Evolutionary conservation across 345 rosid species (phyloP).

Genomic region (Viola odorata): DNA sequence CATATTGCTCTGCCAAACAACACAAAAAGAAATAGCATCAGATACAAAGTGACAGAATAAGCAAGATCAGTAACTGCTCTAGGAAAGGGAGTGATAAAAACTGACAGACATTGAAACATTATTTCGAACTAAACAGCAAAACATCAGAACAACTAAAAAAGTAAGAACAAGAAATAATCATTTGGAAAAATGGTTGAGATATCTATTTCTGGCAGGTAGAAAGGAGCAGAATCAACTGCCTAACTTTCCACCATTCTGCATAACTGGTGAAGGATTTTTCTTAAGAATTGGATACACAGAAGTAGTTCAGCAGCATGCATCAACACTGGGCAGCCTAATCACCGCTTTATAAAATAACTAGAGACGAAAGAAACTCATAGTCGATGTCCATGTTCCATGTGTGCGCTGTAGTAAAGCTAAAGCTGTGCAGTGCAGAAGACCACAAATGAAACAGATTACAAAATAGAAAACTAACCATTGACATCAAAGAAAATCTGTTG

Average conservation of each 20-base stretch:
- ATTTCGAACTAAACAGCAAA: too few relatives aligned
- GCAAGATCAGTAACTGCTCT: not conserved
- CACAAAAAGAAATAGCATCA: slow-evolving; percentile 10
- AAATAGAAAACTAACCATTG: slow-evolving; percentile 54
- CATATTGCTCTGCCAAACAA: slow-evolving; percentile 70
- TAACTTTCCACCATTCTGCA: not conserved
- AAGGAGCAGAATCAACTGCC: not conserved
- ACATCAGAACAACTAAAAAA: too few relatives aligned
- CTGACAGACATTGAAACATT: too few relatives aligned
- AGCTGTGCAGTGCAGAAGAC: not conserved
- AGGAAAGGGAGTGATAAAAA: not conserved
- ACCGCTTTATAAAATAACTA: too few relatives aligned
- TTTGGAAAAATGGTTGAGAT: too few relatives aligned
- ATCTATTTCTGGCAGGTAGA: too few relatives aligned
- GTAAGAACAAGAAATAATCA: too few relatives aligned
- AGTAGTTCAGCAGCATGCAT: too few relatives aligned
- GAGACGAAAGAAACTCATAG: not conserved
- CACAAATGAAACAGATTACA: not conserved
- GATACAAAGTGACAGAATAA: not conserved
- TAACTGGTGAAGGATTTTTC: too few relatives aligned
- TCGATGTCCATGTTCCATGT: not conserved
- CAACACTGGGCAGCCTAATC: too few relatives aligned
- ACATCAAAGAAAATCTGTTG: slow-evolving; percentile 96
- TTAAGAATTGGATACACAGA: too few relatives aligned
- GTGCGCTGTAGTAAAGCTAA: not conserved